Conservation (phyloP, 2,329 filamentous ascomycete genomes). For the Diaporthe vaccinii region DNA sequence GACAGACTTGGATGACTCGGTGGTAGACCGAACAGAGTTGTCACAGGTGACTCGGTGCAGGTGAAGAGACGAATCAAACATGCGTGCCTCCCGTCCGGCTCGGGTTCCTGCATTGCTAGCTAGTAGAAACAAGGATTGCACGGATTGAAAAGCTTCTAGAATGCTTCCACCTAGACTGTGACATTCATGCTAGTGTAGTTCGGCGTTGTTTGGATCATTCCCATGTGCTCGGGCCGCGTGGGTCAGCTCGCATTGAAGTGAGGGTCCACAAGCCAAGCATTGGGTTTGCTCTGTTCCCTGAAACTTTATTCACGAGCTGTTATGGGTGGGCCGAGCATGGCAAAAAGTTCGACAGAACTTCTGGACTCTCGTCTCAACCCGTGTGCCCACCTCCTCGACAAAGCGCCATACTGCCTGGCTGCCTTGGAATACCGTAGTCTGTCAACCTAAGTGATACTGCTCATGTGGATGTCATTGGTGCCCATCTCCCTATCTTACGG, state of each 20-base stretch:
- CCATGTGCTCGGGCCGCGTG: constrained; percentile 28
- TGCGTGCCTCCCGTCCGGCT: neutral
- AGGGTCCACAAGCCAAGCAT: constrained; percentile 22
- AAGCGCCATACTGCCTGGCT: neutral
- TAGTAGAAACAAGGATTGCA: neutral
- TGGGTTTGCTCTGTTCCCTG: constrained; percentile 25
- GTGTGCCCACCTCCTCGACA: neutral
- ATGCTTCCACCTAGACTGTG: constrained; percentile 23
- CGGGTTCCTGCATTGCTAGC: neutral
- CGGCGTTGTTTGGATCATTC: constrained; percentile 1
- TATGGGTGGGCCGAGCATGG: constrained; percentile 15
- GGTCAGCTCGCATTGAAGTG: constrained; percentile 30
- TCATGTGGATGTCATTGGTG: neutral
- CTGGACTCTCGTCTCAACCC: neutral
- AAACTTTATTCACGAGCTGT: constrained; percentile 9
- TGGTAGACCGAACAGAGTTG: neutral
- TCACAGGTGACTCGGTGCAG: neutral
- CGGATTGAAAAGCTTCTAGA: constrained; percentile 20
- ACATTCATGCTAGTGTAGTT: constrained; percentile 11
- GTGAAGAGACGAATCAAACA: neutral
- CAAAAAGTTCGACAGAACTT: constrained; percentile 15
- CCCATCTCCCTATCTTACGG: neutral
- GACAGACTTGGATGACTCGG: constrained; percentile 9
- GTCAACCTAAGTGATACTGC: neutral
- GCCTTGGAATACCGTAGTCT: neutral